Conservation (phyloP, 768 basidiomycete species). For the Agaricus subrufescens region DNA sequence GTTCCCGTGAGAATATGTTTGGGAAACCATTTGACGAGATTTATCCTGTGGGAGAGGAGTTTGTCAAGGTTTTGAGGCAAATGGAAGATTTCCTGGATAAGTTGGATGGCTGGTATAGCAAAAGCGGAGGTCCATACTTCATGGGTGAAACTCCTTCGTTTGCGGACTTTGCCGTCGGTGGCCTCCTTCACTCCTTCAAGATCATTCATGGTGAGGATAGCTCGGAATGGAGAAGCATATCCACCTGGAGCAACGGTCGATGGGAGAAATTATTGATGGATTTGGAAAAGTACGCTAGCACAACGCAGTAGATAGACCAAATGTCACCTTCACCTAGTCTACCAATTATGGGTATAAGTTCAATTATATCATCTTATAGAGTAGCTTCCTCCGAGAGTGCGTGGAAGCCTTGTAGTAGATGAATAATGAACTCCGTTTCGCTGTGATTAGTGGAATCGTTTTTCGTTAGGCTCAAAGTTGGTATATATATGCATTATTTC, state of each 20-base stretch:
- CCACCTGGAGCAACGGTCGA: conserved; percentile 29
- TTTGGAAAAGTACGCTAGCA: conserved; percentile 15
- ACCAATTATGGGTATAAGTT: too few relatives aligned
- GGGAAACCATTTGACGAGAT: conserved; percentile 4
- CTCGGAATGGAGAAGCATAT: conserved; percentile 32
- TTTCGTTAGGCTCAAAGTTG: too few relatives aligned
- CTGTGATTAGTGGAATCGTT: too few relatives aligned
- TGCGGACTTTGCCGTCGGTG: conserved; percentile 33
- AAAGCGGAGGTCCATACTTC: conserved; percentile 8
- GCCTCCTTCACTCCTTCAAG: conserved; percentile 23
- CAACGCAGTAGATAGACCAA: background rate
- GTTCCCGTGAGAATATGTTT: background rate
- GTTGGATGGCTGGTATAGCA: conserved; percentile 11
- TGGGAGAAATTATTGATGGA: conserved; percentile 26
- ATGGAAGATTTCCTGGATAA: conserved; percentile 17
- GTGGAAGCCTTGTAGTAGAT: too few relatives aligned
- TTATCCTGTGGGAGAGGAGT: background rate
- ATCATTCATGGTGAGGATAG: conserved; percentile 27
- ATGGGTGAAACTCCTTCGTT: conserved; percentile 15
- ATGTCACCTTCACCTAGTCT: too few relatives aligned
- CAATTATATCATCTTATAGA: too few relatives aligned
- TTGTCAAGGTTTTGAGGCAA: conserved; percentile 11
- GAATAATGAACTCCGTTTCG: too few relatives aligned
- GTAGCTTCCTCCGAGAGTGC: too few relatives aligned
- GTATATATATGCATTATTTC: too few relatives aligned